These are phyloP conservation scores for Tylopilus balloui DNA, from an alignment of 768 basidiomycete genomes.

Conservation along the genomic window DNA sequence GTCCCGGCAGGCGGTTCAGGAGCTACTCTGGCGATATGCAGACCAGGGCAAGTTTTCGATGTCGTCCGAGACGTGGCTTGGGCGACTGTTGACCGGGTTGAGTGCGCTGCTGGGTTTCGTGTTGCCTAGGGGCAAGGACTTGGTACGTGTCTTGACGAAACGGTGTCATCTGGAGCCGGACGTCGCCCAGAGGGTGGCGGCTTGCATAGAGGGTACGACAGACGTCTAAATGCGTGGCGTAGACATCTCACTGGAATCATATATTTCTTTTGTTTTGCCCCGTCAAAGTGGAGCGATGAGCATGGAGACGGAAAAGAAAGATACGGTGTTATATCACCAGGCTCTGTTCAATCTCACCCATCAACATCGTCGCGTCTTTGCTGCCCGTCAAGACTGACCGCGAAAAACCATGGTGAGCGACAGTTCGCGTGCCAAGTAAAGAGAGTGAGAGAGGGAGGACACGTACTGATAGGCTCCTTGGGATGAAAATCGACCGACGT, in stretches of 20 bases:
- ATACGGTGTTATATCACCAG: constrained; percentile 36
- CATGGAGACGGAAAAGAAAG: background rate
- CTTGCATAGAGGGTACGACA: constrained; percentile 16
- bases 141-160: constrained; percentile 21
- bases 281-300: background rate
- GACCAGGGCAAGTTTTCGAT: constrained; percentile 25
- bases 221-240: constrained; percentile 1
- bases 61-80: constrained; percentile 22
- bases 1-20: constrained; percentile 20
- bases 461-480: constrained; percentile 89
- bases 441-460: background rate
- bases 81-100: constrained; percentile 17
- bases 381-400: constrained; percentile 78
- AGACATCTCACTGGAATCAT: constrained; percentile 1
- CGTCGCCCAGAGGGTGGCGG: constrained; percentile 23
- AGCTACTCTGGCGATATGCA: constrained; percentile 18
- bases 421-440: background rate
- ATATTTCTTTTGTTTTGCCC: background rate
- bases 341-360: constrained; percentile 84
- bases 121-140: constrained; percentile 18
- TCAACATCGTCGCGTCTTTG: constrained; percentile 88
- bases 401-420: constrained; percentile 2
- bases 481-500: constrained; percentile 96
- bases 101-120: constrained; percentile 13
- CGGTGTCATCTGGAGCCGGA: constrained; percentile 23